Conservation (phyloP, 192 early-diverging fungal genomes). For the Coemansia sp. region DNA sequence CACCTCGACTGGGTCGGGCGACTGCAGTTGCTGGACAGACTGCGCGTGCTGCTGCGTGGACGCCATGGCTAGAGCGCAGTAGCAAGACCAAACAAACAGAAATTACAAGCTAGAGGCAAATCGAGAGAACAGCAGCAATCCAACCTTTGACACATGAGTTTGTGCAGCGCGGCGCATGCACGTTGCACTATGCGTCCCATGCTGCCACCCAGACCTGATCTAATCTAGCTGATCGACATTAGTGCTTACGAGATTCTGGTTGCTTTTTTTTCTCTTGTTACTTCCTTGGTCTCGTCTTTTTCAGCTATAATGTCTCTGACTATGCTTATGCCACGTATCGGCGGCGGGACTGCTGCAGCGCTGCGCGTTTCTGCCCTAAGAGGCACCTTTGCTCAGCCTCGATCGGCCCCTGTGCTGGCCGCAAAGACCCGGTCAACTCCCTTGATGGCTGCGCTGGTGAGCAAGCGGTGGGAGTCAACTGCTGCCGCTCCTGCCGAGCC, state of each 20-base stretch:
- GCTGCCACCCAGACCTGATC: no score
- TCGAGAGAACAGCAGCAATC: background rate
- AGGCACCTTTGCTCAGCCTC: background rate
- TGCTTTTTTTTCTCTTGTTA: no score
- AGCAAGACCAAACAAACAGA: background rate
- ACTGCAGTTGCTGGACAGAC: slow-evolving; percentile 38
- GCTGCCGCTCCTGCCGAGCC: slow-evolving; percentile 2
- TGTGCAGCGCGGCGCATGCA: no score
- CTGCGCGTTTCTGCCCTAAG: slow-evolving; percentile 1
- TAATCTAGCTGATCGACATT: background rate
- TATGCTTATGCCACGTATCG: slow-evolving; percentile 39
- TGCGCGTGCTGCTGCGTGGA: slow-evolving; percentile 13
- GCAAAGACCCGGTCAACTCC: background rate
- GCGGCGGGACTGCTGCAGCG: slow-evolving; percentile 2
- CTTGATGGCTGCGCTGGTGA: slow-evolving; percentile 8
- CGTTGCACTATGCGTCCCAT: no score
- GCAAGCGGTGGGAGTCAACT: slow-evolving; percentile 30
- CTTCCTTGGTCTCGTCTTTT: background rate
- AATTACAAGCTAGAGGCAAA: background rate
- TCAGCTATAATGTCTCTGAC: slow-evolving; percentile 17
- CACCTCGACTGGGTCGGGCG: slow-evolving; percentile 40
- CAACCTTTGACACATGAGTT: no score
- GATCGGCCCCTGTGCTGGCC: background rate
- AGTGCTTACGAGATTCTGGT: no score
- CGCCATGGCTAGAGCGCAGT: slow-evolving; percentile 8